Conservation (phyloP, 495 filamentous ascomycete genomes). For the Penicillium lividum region DNA sequence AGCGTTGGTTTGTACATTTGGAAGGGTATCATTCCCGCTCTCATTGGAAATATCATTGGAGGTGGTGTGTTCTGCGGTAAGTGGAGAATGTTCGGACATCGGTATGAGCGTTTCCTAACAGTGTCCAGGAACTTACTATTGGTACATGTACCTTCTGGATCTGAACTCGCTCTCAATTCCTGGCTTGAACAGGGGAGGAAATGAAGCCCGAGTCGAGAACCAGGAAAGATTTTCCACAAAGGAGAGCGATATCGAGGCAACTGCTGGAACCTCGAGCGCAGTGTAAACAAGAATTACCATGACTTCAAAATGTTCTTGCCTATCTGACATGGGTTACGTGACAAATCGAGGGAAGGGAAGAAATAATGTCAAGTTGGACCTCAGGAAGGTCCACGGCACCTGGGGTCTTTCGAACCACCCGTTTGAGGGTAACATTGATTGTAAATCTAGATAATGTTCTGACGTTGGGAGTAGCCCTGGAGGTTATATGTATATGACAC, state of each 20-base stretch:
- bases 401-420: too few species aligned
- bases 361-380: too few species aligned
- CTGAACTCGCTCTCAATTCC: slow-evolving; percentile 24
- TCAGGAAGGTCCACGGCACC: too few species aligned
- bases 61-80: slow-evolving; percentile 50
- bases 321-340: too few species aligned
- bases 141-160: slow-evolving; percentile 50
- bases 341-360: neutral
- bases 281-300: neutral
- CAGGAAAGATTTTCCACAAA: slow-evolving; percentile 10
- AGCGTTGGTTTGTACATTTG: slow-evolving; percentile 60
- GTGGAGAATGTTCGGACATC: slow-evolving; percentile 2
- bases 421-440: too few species aligned
- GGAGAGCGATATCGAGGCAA: slow-evolving; percentile 30
- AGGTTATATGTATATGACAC: too few species aligned
- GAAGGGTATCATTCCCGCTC: slow-evolving; percentile 62
- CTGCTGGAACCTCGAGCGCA: slow-evolving; percentile 12
- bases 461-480: too few species aligned
- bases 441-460: too few species aligned
- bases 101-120: neutral
- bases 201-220: slow-evolving; percentile 1
- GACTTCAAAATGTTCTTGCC: too few species aligned
- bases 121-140: slow-evolving; percentile 45
- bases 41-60: slow-evolving; percentile 60
- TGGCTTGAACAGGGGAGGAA: slow-evolving; percentile 14